Percentiles rank a stretch among this genome's conserved stretches.
Evolutionary conservation across 2,329 filamentous ascomycete genomes (phyloP).

Genomic region (Stromatinia cepivora): DNA sequence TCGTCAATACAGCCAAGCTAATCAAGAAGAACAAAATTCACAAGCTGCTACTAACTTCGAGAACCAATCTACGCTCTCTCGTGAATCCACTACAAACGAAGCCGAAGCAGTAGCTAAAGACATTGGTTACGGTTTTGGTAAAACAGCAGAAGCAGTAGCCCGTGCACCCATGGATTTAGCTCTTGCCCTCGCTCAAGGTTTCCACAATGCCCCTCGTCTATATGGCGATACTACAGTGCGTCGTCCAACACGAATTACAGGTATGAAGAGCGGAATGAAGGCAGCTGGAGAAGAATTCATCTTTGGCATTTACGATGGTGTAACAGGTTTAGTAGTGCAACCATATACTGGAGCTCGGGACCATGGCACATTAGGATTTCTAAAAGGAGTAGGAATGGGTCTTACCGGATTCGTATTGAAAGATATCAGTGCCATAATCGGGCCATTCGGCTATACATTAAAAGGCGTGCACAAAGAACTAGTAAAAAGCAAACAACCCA

Average conservation of each 20-base stretch:
- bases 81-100: slow-evolving; percentile 31
- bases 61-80: slow-evolving; percentile 29
- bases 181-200: slow-evolving; percentile 60
- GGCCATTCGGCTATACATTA: slow-evolving; percentile 61
- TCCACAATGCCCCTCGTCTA: slow-evolving; percentile 68
- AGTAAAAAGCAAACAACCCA: slow-evolving; percentile 53
- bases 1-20: slow-evolving; percentile 14
- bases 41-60: slow-evolving; percentile 17
- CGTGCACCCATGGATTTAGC: slow-evolving; percentile 60
- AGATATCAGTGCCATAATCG: slow-evolving; percentile 61
- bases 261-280: slow-evolving; percentile 54
- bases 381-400: slow-evolving; percentile 23
- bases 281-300: slow-evolving; percentile 60
- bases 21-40: slow-evolving; percentile 4
- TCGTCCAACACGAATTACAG: slow-evolving; percentile 61
- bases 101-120: slow-evolving; percentile 36
- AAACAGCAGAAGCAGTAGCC: slow-evolving; percentile 36
- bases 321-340: slow-evolving; percentile 61
- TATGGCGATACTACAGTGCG: slow-evolving; percentile 72
- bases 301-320: slow-evolving; percentile 65
- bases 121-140: slow-evolving; percentile 35
- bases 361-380: slow-evolving; percentile 4
- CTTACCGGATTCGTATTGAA: slow-evolving; percentile 22
- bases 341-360: slow-evolving; percentile 54
- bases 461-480: slow-evolving; percentile 64